A percentile compares a stretch with the other conserved stretches of the same genome.
phyloP scores from a whole-genome alignment of 2,329 filamentous ascomycete species.

The Pyrenochaeta sp. region DNA sequence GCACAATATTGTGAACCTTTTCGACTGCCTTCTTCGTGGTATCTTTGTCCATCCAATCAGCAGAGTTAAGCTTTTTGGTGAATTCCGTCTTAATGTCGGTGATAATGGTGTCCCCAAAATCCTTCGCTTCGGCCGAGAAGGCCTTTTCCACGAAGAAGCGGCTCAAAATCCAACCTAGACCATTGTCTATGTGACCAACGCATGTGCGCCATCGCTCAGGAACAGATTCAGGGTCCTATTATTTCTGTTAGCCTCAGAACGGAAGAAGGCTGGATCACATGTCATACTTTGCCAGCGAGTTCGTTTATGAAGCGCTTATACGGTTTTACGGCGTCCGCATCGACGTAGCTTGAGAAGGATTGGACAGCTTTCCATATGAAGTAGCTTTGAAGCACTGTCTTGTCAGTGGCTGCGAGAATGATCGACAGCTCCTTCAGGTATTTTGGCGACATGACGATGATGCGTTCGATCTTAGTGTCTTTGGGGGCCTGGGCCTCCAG shows the following conservation, averaged over 20 bases:
- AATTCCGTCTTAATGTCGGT: slow-evolving; percentile 74
- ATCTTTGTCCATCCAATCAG: slow-evolving; percentile 70
- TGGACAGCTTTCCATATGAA: slow-evolving; percentile 70
- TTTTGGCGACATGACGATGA: slow-evolving; percentile 67
- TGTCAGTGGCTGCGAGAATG: slow-evolving; percentile 62
- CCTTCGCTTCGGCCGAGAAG: slow-evolving; percentile 71
- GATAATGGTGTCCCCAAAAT: slow-evolving; percentile 73
- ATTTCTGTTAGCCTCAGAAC: slow-evolving; percentile 16
- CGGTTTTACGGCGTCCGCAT: slow-evolving; percentile 67
- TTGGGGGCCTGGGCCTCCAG: slow-evolving; percentile 61
- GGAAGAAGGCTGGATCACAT: not conserved
- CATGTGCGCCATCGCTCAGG: slow-evolving; percentile 73
- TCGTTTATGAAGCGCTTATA: slow-evolving; percentile 67
- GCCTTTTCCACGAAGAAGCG: slow-evolving; percentile 74
- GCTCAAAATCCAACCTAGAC: slow-evolving; percentile 72
- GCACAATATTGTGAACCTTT: slow-evolving; percentile 71
- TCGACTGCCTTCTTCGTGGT: slow-evolving; percentile 67
- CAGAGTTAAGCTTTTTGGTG: slow-evolving; percentile 64
- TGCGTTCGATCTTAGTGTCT: slow-evolving; percentile 58
- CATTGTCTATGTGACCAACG: slow-evolving; percentile 63
- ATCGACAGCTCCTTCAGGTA: slow-evolving; percentile 67
- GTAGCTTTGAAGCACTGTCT: slow-evolving; percentile 67
- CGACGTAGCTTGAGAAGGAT: slow-evolving; percentile 60
- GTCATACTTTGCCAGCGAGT: slow-evolving; percentile 62
- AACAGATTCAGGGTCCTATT: slow-evolving; percentile 63